Conservation (phyloP, 148 eudicot genomes). For the Arbutus unedo region DNA sequence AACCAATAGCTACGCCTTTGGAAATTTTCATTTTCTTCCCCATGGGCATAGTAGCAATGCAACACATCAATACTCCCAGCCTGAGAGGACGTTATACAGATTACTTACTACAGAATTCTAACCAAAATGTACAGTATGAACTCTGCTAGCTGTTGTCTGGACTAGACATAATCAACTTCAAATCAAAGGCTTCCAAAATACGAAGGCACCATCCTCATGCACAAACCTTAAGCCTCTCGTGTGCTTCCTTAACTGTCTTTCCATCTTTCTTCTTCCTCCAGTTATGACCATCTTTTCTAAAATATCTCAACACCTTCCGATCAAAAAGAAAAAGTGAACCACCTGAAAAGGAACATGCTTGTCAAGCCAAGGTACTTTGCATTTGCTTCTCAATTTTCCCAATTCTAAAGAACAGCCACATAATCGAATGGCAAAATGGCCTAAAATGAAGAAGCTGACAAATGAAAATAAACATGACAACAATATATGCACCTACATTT, state of each 20-base stretch:
- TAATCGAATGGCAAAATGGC: not conserved
- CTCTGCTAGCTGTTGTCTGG: constrained; percentile 2
- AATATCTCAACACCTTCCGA: constrained; percentile 89
- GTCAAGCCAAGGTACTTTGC: constrained; percentile 12
- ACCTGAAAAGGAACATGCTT: constrained; percentile 30
- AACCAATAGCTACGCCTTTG: constrained; percentile 75
- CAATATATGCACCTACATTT: not conserved
- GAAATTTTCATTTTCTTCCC: constrained; percentile 64
- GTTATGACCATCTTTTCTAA: constrained; percentile 78
- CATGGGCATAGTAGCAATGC: constrained; percentile 79
- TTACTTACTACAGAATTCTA: not conserved
- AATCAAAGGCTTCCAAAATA: constrained; percentile 6
- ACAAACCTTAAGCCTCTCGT: constrained; percentile 66
- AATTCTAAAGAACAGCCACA: not conserved
- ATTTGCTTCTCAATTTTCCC: not conserved
- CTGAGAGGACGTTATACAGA: constrained; percentile 31
- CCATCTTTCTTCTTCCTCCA: constrained; percentile 84
- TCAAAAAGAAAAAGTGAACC: constrained; percentile 74
- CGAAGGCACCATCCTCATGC: constrained; percentile 6
- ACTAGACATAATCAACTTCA: not conserved
- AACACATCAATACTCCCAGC: constrained; percentile 64
- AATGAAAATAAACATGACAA: not conserved
- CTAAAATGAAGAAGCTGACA: not conserved
- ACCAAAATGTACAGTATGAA: constrained; percentile 8
- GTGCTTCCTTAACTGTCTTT: constrained; percentile 72